These are phyloP conservation scores for Beauveria asiatica DNA, from an alignment of 2,329 filamentous ascomycete genomes.

Conservation along the genomic window DNA sequence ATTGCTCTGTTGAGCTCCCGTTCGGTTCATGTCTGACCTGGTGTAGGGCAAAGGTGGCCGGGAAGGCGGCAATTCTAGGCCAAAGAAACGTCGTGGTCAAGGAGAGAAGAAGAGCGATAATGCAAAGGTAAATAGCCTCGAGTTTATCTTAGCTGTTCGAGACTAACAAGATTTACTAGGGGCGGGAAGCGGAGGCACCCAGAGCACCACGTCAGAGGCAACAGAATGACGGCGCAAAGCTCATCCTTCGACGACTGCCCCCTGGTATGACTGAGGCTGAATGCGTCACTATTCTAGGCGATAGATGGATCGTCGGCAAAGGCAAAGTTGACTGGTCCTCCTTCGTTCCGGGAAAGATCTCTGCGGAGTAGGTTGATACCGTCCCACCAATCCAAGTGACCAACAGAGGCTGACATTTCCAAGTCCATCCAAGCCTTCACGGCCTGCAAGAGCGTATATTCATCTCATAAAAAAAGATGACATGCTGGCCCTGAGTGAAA, in stretches of 20 bases:
- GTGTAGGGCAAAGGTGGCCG: conserved; percentile 12
- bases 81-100: conserved; percentile 20
- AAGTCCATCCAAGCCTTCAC: conserved; percentile 77
- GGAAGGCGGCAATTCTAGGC: conserved; percentile 16
- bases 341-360: conserved; percentile 61
- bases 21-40: conserved; percentile 8
- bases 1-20: background rate
- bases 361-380: conserved; percentile 59
- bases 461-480: conserved; percentile 67
- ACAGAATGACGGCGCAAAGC: conserved; percentile 63
- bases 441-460: conserved; percentile 72
- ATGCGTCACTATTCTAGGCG: conserved; percentile 62
- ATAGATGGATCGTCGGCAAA: conserved; percentile 71
- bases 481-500: conserved; percentile 58
- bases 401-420: background rate
- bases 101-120: conserved; percentile 21
- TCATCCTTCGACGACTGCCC: conserved; percentile 75
- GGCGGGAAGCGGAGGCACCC: conserved; percentile 20
- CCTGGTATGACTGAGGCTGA: conserved; percentile 77
- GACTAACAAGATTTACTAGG: background rate
- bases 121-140: conserved; percentile 18
- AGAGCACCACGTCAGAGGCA: conserved; percentile 39
- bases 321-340: conserved; percentile 80
- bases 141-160: background rate
- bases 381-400: background rate